Evolutionary conservation across 177 flowering plant species (phyloP).

Genomic region (Telopea speciosissima): DNA sequence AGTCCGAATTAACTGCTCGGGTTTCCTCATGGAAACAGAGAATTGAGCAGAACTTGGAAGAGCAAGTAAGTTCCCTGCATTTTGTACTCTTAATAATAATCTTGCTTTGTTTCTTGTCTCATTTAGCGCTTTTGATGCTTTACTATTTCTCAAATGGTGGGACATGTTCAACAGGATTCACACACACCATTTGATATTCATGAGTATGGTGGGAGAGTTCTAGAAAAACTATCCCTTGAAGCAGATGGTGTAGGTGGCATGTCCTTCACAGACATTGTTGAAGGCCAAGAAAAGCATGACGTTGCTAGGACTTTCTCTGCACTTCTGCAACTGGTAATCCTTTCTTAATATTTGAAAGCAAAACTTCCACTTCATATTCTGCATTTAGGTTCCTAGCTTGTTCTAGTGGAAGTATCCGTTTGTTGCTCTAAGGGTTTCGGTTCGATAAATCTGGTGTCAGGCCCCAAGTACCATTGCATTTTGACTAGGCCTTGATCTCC

Average conservation of each 20-base stretch:
- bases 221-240: slow-evolving; percentile 51
- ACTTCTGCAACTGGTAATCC: slow-evolving; percentile 82
- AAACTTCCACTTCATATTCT: neutral
- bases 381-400: neutral
- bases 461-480: neutral
- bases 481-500: neutral
- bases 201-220: slow-evolving; percentile 61
- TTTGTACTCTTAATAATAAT: neutral
- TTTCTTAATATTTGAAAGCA: slow-evolving; percentile 3
- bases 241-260: slow-evolving; percentile 27
- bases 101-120: neutral
- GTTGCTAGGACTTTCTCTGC: slow-evolving; percentile 89
- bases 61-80: slow-evolving; percentile 43
- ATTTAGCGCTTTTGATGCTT: neutral
- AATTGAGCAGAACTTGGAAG: slow-evolving; percentile 77
- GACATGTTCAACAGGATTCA: slow-evolving; percentile 48
- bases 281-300: slow-evolving; percentile 73
- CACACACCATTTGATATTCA: slow-evolving; percentile 91
- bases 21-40: slow-evolving; percentile 95
- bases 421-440: neutral
- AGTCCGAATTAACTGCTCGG: slow-evolving; percentile 80
- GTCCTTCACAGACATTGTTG: slow-evolving; percentile 66
- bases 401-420: neutral
- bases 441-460: neutral
- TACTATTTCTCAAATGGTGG: neutral